These are phyloP conservation scores for Starmera pachycereana DNA, from an alignment of 805 yeast species.

Conservation along the genomic window DNA sequence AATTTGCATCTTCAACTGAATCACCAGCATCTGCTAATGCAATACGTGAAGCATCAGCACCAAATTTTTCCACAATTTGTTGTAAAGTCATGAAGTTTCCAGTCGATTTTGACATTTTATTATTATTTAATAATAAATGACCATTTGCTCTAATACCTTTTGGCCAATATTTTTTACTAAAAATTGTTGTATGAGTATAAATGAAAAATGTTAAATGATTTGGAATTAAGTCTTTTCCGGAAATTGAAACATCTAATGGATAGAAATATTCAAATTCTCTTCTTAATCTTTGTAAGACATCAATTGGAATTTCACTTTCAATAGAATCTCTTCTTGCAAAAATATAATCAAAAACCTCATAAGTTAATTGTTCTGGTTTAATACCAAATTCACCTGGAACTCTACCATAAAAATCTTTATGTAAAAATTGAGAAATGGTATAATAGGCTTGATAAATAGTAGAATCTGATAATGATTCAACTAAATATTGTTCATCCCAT, in stretches of 20 bases:
- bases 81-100: constrained; percentile 93
- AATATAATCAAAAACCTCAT: constrained; percentile 86
- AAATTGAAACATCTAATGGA: constrained; percentile 84
- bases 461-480: constrained; percentile 93
- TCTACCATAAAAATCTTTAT: constrained; percentile 76
- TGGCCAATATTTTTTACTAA: constrained; percentile 91
- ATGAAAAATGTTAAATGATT: constrained; percentile 95
- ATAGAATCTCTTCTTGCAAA: constrained; percentile 60
- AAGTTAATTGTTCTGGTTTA: constrained; percentile 77
- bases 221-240: constrained; percentile 96
- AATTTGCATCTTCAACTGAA: constrained; percentile 93
- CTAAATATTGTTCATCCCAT: constrained; percentile 91
- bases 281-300: constrained; percentile 62
- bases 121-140: constrained; percentile 88
- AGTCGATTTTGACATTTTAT: constrained; percentile 96
- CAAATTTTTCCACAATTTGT: constrained; percentile 78
- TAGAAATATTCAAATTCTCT: constrained; percentile 95
- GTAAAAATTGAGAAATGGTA: constrained; percentile 81
- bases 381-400: constrained; percentile 64
- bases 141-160: constrained; percentile 91
- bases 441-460: constrained; percentile 93
- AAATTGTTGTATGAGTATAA: constrained; percentile 85
- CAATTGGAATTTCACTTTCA: constrained; percentile 50
- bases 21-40: constrained; percentile 99
- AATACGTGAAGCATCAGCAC: constrained; percentile 96